Evolutionary conservation across 371 early-diverging fungal species (phyloP), one percentile per base, ranked within the genome.

Genomic region (Mucor irregularis): DNA sequence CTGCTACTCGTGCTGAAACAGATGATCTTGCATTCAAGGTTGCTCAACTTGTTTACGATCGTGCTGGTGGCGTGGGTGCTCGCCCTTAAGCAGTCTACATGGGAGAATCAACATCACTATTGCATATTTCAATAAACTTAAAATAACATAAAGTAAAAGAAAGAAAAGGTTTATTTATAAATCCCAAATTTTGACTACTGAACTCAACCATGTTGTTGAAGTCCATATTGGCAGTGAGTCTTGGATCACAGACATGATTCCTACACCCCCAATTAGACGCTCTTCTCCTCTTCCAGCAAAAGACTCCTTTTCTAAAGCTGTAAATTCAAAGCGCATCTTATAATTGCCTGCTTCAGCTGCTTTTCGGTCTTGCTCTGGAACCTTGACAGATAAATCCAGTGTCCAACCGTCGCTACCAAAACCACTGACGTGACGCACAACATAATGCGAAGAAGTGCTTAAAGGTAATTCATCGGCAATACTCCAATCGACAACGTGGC

Each of bases 61-160:
- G 84, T 56, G 95, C 90, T 50, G 94, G 95, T 52, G 98, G 98
- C 49, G 89, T 90, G 53, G 98, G 98, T 29, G 81, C 82, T 42
- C 84, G 92, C 16, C 98, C 96, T 42, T 66, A 58, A 56, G 33
- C 1, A 39, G n/a, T n/a, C n/a, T n/a, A n/a, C n/a, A n/a, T n/a
- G n/a, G n/a, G n/a, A n/a, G n/a, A n/a, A n/a, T n/a, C n/a, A n/a
- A n/a, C n/a, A n/a, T n/a, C n/a, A n/a, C n/a, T n/a, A n/a, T n/a
- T n/a, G n/a, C n/a, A n/a, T n/a, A n/a, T n/a, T n/a, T n/a, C n/a
- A n/a, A n/a, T n/a, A n/a, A n/a, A n/a, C n/a, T n/a, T n/a, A 9
- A 34, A 34, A 34, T 34, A 34, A 34, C n/a, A n/a, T n/a, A n/a
- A n/a, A n/a, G n/a, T 6, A 34, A 34, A 34, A 14, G 35, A 34